Base-by-base conservation (phyloP, 345 rosid genomes). In the Anastatica hierochuntica region DNA sequence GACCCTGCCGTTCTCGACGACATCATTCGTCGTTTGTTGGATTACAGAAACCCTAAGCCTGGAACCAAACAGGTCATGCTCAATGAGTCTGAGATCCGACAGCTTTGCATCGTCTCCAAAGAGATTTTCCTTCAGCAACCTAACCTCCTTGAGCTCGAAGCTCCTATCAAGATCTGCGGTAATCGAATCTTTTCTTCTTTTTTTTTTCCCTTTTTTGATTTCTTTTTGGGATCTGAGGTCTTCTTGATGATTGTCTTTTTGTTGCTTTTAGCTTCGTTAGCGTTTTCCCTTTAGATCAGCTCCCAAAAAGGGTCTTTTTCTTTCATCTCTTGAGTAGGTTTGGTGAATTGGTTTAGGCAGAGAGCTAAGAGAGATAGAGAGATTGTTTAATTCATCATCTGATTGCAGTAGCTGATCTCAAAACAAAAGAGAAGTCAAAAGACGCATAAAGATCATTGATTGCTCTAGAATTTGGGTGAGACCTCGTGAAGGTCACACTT, bases 151-250 rank as follows among this genome's bases (percentile, higher is more conserved):
- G 94, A 84, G 55, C 94, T 88, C 39, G 82, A 79, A 56, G 90
- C 96, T 26, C 96, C 97, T 43, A 82, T 88, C 74, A 84, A 88
- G 97, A 82, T 88, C 82, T 88, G 97, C 45, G 97, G 95, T 88
- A 72, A 19, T 54, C 2, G 20, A n/a, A n/a, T n/a, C n/a, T n/a
- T n/a, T n/a, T n/a, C n/a, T n/a, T n/a, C n/a, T n/a, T n/a, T n/a
- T n/a, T n/a, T n/a, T n/a, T n/a, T 4, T 26, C 58, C 19, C 63
- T 18, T 7, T 18, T 34, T 18, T 13, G 44, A 11, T 61, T 43
- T 27, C 6, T 55, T 9, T 58, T 41, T 17, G 39, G 56, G 71
- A 67, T 67, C 66, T 53, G 72, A 23, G 18, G 2, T 59, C 37
- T 43, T 15, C 14, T 8, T 41, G 53, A 26, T 64, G 24, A 21